Evolutionary conservation across 176 grass and related monocot species (phyloP).

Genomic region (Saccharum spontaneum): DNA sequence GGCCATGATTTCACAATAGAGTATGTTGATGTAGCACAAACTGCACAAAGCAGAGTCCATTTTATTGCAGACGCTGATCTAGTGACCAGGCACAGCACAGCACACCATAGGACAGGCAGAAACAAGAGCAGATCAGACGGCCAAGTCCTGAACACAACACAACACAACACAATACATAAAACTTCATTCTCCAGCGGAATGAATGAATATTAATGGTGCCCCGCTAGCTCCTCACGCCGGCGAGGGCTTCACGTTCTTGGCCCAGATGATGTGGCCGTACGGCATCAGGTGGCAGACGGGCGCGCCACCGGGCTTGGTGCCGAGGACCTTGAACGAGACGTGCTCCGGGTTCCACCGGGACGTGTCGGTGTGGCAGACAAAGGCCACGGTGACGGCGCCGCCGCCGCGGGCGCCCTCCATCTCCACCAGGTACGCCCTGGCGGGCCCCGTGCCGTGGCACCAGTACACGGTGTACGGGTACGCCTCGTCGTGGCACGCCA

Average conservation of each 20-base stretch:
- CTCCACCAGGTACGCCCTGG: slow-evolving; percentile 50
- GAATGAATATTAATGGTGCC: too few relatives aligned
- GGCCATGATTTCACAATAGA: too few relatives aligned
- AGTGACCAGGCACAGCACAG: not conserved
- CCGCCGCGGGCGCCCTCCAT: slow-evolving; percentile 19
- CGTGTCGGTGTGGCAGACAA: slow-evolving; percentile 58
- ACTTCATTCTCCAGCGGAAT: too few relatives aligned
- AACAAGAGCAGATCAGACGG: slow-evolving; percentile 10
- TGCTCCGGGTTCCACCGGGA: slow-evolving; percentile 50
- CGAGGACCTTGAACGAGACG: slow-evolving; percentile 54
- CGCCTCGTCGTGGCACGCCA: slow-evolving; percentile 49
- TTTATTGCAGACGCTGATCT: slow-evolving; percentile 37
- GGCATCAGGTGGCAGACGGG: slow-evolving; percentile 59
- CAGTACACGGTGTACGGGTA: slow-evolving; percentile 57
- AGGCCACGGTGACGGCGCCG: slow-evolving; percentile 20
- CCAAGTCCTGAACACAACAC: not conserved
- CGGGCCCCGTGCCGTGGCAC: slow-evolving; percentile 49
- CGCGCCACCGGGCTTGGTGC: slow-evolving; percentile 38
- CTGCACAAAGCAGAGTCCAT: not conserved
- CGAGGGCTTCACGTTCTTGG: slow-evolving; percentile 39
- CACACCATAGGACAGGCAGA: not conserved
- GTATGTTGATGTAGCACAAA: not conserved
- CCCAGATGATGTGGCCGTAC: slow-evolving; percentile 51
- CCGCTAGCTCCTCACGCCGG: not conserved
- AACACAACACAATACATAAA: not conserved